phyloP scores from a whole-genome alignment of 352 stramenopile species.

The Nothophytophthora sp. region DNA sequence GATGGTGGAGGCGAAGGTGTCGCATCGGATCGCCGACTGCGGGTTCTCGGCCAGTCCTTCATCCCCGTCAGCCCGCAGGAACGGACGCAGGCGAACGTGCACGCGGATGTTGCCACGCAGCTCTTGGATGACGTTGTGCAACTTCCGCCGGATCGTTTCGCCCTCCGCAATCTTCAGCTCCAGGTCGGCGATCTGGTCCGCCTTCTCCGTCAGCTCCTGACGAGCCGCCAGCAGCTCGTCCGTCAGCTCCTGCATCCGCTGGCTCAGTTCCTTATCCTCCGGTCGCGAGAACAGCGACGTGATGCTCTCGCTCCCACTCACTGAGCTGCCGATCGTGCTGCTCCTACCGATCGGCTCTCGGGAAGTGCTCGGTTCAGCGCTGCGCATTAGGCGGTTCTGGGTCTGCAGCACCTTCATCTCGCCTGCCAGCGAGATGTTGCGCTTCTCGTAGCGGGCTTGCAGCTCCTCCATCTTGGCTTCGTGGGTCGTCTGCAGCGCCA shows the following conservation, averaged over 20 bases:
- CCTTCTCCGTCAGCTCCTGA: constrained; percentile 65
- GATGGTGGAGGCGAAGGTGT: constrained; percentile 75
- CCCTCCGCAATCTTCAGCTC: constrained; percentile 63
- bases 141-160: constrained; percentile 86
- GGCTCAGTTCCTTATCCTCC: constrained; percentile 47
- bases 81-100: constrained; percentile 93
- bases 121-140: constrained; percentile 99
- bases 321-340: constrained; percentile 3
- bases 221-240: constrained; percentile 63
- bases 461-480: constrained; percentile 85
- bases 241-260: constrained; percentile 68
- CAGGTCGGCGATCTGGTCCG: constrained; percentile 64
- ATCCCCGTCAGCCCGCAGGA: constrained; percentile 83
- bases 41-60: constrained; percentile 52
- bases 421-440: constrained; percentile 62
- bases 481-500: constrained; percentile 78
- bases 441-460: constrained; percentile 65
- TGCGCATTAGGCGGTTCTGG: constrained; percentile 74
- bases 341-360: constrained; percentile 7
- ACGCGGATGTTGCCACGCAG: constrained; percentile 99
- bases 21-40: constrained; percentile 55
- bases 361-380: constrained; percentile 28
- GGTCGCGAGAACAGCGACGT: constrained; percentile 9
- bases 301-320: constrained; percentile 7
- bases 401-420: constrained; percentile 82